Evolutionary conservation across 495 filamentous ascomycete genomes (phyloP).

Genomic region (Aspergillus bridgeri): DNA sequence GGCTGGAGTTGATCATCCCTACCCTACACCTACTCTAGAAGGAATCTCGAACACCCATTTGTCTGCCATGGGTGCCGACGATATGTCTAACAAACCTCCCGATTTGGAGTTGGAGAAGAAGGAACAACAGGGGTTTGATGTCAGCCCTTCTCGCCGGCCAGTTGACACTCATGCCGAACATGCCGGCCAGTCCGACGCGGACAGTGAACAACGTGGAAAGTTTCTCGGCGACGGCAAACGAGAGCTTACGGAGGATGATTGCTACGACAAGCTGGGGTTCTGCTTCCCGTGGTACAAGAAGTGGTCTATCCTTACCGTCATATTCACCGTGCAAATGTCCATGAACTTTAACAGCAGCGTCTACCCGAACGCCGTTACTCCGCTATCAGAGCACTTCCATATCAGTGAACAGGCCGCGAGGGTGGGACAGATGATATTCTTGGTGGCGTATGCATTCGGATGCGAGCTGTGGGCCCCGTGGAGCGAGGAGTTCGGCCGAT

Average conservation of each 20-base stretch:
- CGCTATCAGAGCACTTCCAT: conserved; percentile 58
- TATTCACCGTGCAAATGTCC: conserved; percentile 73
- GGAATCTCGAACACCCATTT: not conserved
- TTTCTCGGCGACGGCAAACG: conserved; percentile 40
- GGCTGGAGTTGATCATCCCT: not conserved
- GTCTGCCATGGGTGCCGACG: conserved; percentile 3
- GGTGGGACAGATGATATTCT: conserved; percentile 65
- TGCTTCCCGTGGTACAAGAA: conserved; percentile 64
- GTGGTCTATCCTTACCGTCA: conserved; percentile 69
- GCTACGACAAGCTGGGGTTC: conserved; percentile 63
- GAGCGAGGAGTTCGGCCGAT: conserved; percentile 76
- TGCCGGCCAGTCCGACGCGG: conserved; percentile 18
- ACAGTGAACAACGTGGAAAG: conserved; percentile 13
- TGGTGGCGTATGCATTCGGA: conserved; percentile 72
- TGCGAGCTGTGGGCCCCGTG: conserved; percentile 83
- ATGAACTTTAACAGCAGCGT: conserved; percentile 85
- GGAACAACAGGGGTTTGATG: not conserved
- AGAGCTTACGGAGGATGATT: conserved; percentile 60
- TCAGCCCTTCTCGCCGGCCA: conserved; percentile 14
- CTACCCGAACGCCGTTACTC: conserved; percentile 62
- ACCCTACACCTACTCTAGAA: not conserved
- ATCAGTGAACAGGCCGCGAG: conserved; percentile 64
- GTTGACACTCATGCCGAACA: conserved; percentile 19
- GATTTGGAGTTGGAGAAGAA: conserved; percentile 3
- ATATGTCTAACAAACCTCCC: not conserved